Conservation (phyloP, 2,329 filamentous ascomycete genomes). For the Allantophomopsis lycopodina region DNA sequence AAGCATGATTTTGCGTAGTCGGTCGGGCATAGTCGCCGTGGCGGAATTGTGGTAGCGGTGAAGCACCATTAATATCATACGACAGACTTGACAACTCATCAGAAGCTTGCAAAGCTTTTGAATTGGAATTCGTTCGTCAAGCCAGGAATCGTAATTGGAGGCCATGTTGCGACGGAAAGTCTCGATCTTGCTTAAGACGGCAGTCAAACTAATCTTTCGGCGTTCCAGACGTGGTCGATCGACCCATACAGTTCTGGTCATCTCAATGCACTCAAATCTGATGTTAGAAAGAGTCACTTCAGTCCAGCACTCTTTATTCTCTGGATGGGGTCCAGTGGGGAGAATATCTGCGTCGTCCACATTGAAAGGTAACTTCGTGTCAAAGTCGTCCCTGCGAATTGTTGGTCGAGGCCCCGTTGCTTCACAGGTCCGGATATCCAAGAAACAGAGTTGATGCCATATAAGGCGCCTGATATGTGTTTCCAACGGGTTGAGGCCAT, state of each 20-base stretch:
- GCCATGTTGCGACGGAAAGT: constrained; percentile 51
- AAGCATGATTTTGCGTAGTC: constrained; percentile 49
- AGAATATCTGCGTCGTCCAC: constrained; percentile 52
- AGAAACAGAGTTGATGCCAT: constrained; percentile 67
- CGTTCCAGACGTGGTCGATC: constrained; percentile 52
- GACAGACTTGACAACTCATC: constrained; percentile 47
- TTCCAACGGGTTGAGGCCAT: constrained; percentile 52
- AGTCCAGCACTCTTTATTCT: constrained; percentile 38
- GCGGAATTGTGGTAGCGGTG: constrained; percentile 45
- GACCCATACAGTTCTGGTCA: constrained; percentile 57
- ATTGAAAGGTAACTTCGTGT: constrained; percentile 59
- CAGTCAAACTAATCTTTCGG: constrained; percentile 45
- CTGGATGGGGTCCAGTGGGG: constrained; percentile 25
- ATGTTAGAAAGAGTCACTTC: constrained; percentile 55
- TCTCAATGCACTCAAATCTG: constrained; percentile 60
- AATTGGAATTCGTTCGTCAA: constrained; percentile 43
- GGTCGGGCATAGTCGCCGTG: constrained; percentile 36
- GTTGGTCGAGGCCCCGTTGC: constrained; percentile 58
- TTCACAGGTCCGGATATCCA: constrained; percentile 64
- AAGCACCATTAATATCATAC: constrained; percentile 52
- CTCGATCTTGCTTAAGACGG: constrained; percentile 54
- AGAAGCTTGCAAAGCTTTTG: constrained; percentile 51
- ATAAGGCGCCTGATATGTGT: constrained; percentile 58
- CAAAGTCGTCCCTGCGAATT: constrained; percentile 63
- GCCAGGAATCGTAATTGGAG: constrained; percentile 48